Conservation (phyloP, 345 rosid genomes). For the Populus nigra region DNA sequence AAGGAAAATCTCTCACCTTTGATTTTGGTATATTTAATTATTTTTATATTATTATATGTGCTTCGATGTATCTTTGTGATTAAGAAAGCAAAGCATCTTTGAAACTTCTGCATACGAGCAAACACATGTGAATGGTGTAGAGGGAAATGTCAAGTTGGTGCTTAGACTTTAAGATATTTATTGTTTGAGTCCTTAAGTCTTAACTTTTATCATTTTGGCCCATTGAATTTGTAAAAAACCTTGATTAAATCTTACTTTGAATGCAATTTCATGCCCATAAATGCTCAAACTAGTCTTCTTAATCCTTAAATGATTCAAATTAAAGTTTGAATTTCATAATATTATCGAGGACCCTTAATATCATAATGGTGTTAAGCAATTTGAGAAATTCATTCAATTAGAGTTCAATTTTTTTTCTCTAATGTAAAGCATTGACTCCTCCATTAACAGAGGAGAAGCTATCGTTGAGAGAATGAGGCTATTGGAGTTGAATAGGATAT, state of each 20-base stretch:
- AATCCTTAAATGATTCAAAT: too few species aligned
- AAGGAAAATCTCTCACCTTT: too few species aligned
- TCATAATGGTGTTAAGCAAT: not conserved
- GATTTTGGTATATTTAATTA: not conserved
- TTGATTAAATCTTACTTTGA: too few species aligned
- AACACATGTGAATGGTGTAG: not conserved
- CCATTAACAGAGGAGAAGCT: not conserved
- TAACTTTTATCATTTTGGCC: not conserved
- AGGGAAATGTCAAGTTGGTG: not conserved
- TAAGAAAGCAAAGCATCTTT: not conserved
- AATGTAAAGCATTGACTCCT: too few species aligned
- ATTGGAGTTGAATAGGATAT: not conserved
- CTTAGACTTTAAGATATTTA: not conserved
- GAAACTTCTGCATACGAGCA: too few species aligned
- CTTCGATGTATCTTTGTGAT: not conserved
- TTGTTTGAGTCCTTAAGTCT: not conserved
- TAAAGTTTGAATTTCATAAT: too few species aligned
- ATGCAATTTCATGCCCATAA: too few species aligned
- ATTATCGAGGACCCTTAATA: too few species aligned
- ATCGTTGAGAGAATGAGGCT: not conserved
- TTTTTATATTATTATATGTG: not conserved
- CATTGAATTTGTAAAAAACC: too few species aligned
- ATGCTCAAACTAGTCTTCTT: too few species aligned
- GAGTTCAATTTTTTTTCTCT: too few species aligned
- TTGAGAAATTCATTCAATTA: not conserved